Evolutionary conservation across 2,329 filamentous ascomycete genomes (phyloP).

Genomic region (Fusarium graminum): DNA sequence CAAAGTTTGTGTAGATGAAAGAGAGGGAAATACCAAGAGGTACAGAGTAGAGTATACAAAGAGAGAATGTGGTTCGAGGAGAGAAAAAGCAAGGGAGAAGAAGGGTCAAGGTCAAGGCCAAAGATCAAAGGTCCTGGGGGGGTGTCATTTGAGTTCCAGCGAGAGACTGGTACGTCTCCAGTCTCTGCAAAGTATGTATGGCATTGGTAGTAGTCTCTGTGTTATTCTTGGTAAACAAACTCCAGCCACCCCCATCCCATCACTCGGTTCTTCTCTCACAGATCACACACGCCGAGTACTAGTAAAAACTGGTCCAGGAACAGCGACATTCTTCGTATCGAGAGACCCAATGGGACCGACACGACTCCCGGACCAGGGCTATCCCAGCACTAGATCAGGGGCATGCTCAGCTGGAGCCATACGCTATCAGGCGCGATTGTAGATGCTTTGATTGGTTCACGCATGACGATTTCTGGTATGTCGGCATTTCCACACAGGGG

Average conservation of each 20-base stretch:
- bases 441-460: not conserved
- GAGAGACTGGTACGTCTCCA: conserved; percentile 34
- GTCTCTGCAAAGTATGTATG: conserved; percentile 28
- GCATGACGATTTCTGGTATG: conserved; percentile 27
- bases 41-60: conserved; percentile 14
- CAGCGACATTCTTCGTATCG: conserved; percentile 31
- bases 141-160: conserved; percentile 34
- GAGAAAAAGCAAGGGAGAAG: conserved; percentile 29
- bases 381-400: conserved; percentile 39
- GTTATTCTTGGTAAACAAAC: conserved; percentile 32
- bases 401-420: conserved; percentile 30
- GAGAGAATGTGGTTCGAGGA: conserved; percentile 25
- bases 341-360: conserved; percentile 26
- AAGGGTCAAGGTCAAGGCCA: not conserved
- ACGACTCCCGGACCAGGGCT: conserved; percentile 22
- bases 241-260: conserved; percentile 13
- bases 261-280: not conserved
- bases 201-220: conserved; percentile 1
- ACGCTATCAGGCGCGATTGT: conserved; percentile 29
- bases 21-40: conserved; percentile 20
- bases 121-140: conserved; percentile 7
- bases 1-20: conserved; percentile 8
- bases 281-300: conserved; percentile 16
- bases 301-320: conserved; percentile 12
- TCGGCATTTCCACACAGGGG: conserved; percentile 16